A percentile compares a stretch with the other conserved stretches of the same genome.
These are phyloP conservation scores for Trichosporon coremiiforme DNA, from an alignment of 1,284 basidiomycete genomes.

Conservation along the genomic window DNA sequence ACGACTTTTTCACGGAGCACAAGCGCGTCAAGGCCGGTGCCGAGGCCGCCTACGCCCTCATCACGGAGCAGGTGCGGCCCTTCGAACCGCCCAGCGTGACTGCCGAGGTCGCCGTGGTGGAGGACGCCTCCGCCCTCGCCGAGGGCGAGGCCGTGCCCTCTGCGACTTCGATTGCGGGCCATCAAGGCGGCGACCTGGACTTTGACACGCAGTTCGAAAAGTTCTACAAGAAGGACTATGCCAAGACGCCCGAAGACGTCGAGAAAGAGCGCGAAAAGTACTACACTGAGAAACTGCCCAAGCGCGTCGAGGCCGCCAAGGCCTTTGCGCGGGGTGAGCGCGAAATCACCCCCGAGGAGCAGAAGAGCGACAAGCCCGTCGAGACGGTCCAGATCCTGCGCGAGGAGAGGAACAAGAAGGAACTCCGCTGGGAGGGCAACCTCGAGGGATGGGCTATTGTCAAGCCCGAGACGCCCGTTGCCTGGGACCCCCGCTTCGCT, in stretches of 20 bases:
- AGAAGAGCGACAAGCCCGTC: slow-evolving; percentile 67
- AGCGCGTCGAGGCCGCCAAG: slow-evolving; percentile 72
- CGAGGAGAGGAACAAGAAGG: slow-evolving; percentile 80
- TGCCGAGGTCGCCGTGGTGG: slow-evolving; percentile 22
- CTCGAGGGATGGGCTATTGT: slow-evolving; percentile 77
- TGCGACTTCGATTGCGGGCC: neutral
- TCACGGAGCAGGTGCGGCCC: slow-evolving; percentile 68
- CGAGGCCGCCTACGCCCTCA: slow-evolving; percentile 75
- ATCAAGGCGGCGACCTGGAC: slow-evolving; percentile 63
- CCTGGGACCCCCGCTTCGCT: slow-evolving; percentile 76
- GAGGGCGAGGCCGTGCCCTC: neutral
- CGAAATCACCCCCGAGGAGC: slow-evolving; percentile 84
- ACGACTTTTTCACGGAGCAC: slow-evolving; percentile 91
- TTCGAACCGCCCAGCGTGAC: slow-evolving; percentile 57
- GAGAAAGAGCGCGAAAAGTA: slow-evolving; percentile 72
- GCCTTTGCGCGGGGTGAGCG: slow-evolving; percentile 73
- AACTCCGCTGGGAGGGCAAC: slow-evolving; percentile 77
- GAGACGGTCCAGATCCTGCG: slow-evolving; percentile 83
- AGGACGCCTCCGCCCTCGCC: slow-evolving; percentile 18
- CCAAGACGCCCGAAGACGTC: slow-evolving; percentile 66
- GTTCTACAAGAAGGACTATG: slow-evolving; percentile 69
- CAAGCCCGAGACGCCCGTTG: slow-evolving; percentile 64
- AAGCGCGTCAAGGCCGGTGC: slow-evolving; percentile 74
- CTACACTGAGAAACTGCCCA: slow-evolving; percentile 69
- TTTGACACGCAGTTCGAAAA: slow-evolving; percentile 71